phyloP scores from a whole-genome alignment of 2,329 filamentous ascomycete genomes.

The Curvularia eragrostidis region DNA sequence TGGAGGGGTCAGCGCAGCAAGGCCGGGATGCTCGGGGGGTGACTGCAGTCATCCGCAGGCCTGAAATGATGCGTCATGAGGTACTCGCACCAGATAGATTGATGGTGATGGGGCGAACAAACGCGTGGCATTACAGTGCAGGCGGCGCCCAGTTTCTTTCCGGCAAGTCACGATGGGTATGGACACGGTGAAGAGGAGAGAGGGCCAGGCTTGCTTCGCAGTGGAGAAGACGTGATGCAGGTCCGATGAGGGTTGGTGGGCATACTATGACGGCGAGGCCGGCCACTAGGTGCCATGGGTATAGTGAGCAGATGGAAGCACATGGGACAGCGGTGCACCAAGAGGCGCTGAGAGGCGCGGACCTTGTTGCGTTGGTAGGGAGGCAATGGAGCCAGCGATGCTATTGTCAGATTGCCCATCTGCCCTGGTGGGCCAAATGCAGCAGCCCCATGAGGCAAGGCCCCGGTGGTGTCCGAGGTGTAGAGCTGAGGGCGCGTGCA shows the following conservation, averaged over 20 bases:
- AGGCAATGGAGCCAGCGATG: not conserved
- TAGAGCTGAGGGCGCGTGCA: conserved; percentile 2
- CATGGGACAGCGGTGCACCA: not conserved
- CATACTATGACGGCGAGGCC: not conserved
- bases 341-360: not conserved
- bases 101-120: conserved; percentile 11
- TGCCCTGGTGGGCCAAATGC: conserved; percentile 1
- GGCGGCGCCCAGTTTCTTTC: conserved; percentile 26
- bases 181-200: not conserved
- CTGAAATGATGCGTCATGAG: conserved; percentile 15
- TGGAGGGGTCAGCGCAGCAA: conserved; percentile 5
- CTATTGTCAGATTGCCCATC: conserved; percentile 7
- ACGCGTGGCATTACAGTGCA: conserved; percentile 23
- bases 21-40: conserved; percentile 10
- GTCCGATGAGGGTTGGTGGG: not conserved
- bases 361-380: not conserved
- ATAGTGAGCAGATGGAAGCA: conserved; percentile 8
- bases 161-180: conserved; percentile 35
- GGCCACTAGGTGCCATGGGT: conserved; percentile 13
- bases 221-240: not conserved
- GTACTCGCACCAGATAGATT: conserved; percentile 14
- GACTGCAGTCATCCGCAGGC: conserved; percentile 12
- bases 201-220: not conserved
- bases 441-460: conserved; percentile 8
- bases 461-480: conserved; percentile 2